Percentiles rank a stretch among this genome's conserved stretches.
Evolutionary conservation across 2,329 filamentous ascomycete species (phyloP).

Genomic region (Phaeophleospora eucalypticola): DNA sequence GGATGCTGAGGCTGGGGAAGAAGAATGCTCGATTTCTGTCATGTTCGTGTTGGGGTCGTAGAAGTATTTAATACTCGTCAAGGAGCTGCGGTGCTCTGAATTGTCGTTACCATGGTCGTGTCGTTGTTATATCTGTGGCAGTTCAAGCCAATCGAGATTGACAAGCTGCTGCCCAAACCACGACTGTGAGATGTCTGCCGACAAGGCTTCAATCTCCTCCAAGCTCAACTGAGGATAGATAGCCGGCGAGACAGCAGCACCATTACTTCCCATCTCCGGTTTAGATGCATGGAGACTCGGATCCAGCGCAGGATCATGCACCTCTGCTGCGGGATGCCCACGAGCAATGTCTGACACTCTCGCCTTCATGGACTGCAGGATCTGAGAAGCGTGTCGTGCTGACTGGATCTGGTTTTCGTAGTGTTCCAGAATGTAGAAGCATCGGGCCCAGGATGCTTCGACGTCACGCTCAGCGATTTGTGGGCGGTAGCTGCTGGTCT

Average conservation of each 20-base stretch:
- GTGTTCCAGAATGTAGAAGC: slow-evolving; percentile 20
- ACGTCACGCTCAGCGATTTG: slow-evolving; percentile 12
- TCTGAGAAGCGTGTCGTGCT: slow-evolving; percentile 20
- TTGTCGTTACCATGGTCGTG: no score
- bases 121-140: slow-evolving; percentile 10
- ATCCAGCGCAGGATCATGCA: background rate
- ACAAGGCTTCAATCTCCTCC: slow-evolving; percentile 21
- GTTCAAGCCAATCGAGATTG: slow-evolving; percentile 25
- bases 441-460: slow-evolving; percentile 22
- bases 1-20: no score
- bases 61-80: no score
- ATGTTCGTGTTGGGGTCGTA: no score
- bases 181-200: slow-evolving; percentile 22
- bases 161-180: slow-evolving; percentile 26
- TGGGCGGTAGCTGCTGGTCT: slow-evolving; percentile 11
- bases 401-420: slow-evolving; percentile 24
- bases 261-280: background rate
- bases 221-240: slow-evolving; percentile 14
- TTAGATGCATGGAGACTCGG: background rate
- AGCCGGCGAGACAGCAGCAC: background rate
- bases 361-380: slow-evolving; percentile 22
- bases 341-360: slow-evolving; percentile 11
- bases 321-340: background rate
- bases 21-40: no score
- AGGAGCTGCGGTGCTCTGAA: no score